These are phyloP conservation scores for Eucalyptus lansdowneana DNA, from an alignment of 345 rosid genomes.

Conservation along the genomic window DNA sequence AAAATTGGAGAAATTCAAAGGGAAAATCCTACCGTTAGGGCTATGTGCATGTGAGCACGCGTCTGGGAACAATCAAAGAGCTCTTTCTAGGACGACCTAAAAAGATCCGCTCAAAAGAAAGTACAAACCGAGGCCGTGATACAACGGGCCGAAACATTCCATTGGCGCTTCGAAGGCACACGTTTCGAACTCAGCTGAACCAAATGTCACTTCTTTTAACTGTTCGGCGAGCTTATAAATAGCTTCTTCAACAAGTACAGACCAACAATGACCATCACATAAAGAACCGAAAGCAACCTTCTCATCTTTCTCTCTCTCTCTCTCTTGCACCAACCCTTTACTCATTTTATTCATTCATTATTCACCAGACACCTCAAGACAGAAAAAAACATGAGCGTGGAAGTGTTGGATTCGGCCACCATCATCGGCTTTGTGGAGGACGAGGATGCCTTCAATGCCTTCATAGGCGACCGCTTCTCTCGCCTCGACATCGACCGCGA, in stretches of 20 bases:
- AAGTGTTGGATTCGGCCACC: background rate
- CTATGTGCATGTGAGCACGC: background rate
- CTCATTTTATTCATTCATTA: background rate
- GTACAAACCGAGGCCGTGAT: background rate
- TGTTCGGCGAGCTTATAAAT: background rate
- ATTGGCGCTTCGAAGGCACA: background rate
- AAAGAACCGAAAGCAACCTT: background rate
- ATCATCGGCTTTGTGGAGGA: background rate
- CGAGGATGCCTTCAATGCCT: background rate
- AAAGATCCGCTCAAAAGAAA: background rate
- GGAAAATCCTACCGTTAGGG: background rate
- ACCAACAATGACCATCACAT: background rate
- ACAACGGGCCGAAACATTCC: background rate
- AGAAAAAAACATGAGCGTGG: background rate
- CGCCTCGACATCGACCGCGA: background rate
- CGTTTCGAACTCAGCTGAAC: background rate
- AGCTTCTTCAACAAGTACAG: background rate
- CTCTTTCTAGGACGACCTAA: background rate
- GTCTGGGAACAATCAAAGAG: background rate
- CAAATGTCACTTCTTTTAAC: background rate
- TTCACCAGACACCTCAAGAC: background rate
- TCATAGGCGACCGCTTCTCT: background rate
- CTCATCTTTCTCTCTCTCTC: background rate
- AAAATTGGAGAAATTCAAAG: background rate
- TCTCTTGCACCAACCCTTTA: background rate